Conservation (phyloP, 352 stramenopile species). For the Globisporangium nagaii region DNA sequence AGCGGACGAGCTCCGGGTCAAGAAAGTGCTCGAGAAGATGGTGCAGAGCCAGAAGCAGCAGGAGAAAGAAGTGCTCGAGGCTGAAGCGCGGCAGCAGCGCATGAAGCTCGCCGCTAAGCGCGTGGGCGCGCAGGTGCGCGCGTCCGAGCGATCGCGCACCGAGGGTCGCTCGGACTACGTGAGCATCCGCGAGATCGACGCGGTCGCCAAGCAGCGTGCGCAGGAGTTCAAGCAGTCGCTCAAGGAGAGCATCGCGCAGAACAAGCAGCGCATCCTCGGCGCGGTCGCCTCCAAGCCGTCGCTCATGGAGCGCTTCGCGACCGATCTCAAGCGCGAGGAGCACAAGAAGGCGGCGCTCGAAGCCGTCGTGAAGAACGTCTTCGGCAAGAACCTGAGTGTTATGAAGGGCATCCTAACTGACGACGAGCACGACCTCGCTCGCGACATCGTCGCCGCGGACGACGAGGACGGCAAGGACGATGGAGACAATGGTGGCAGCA, state of each 20-base stretch:
- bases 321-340: constrained; percentile 58
- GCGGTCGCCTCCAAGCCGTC: constrained; percentile 44
- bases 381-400: constrained; percentile 44
- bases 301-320: constrained; percentile 76
- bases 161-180: constrained; percentile 34
- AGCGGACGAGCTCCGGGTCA: constrained; percentile 43
- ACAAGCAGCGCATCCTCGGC: constrained; percentile 48
- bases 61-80: constrained; percentile 20
- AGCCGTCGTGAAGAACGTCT: constrained; percentile 69
- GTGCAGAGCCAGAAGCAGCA: constrained; percentile 32
- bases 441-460: constrained; percentile 38
- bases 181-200: constrained; percentile 31
- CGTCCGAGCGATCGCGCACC: constrained; percentile 37
- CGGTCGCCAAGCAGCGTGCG: constrained; percentile 43
- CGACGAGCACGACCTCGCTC: constrained; percentile 58
- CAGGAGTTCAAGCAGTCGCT: constrained; percentile 56
- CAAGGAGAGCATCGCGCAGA: constrained; percentile 51
- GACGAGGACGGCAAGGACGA: constrained; percentile 11
- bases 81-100: constrained; percentile 22
- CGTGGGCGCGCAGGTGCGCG: constrained; percentile 50
- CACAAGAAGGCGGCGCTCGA: constrained; percentile 64
- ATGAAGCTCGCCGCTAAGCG: constrained; percentile 43
- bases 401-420: constrained; percentile 66
- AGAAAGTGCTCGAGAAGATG: constrained; percentile 33
- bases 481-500: background rate